Evolutionary conservation across 2,329 filamentous ascomycete genomes (phyloP), one percentile per base, ranked within the genome.

Genomic region (Pseudohalonectria lignicola): DNA sequence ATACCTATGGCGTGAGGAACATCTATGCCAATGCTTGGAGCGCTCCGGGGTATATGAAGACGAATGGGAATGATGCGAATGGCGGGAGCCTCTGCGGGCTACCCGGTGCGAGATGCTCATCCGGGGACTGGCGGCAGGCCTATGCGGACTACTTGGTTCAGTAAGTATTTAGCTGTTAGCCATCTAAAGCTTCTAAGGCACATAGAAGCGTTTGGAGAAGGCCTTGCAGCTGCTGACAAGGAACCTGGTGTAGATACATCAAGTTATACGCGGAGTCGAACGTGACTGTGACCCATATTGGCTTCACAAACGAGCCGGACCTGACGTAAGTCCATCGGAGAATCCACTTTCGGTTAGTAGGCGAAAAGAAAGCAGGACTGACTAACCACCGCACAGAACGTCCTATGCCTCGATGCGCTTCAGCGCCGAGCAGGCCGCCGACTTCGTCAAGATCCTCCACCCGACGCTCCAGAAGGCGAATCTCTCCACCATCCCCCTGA

Each of bases 21-120:
- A 53, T 60, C 29, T 59, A 59, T 30, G 56, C 53, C 4, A 57
- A 64, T 46, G 58, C 61, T 13, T 63, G 61, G 61, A 57, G 53
- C 30, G 60, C 61, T 3, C 60, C 60, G 2, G 60, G 59, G 1
- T 61, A 55, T 42, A 63, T 64, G 61, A 64, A 64, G 50, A 57
- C 55, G 3, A 62, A 59, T 37, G 48, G 51, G 20, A 50, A 55
- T 36, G 59, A 62, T 41, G 49, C 51, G 4, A 53, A 54, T 35
- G 56, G 56, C 15, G 57, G 57, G 7, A 52, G 52, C 11, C 45
- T 63, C 7, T 63, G 59, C 42, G 60, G 59, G n/a, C 53, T 56
- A 2, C 41, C 49, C 0, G 58, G 57, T 0, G 46, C 6, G 47
- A 44, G 5, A 56, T 53, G 9, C 23, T 26, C 23, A 12, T 26